A percentile compares a stretch with the other conserved stretches of the same genome.
Conservation (phyloP, 2,329 filamentous ascomycete species). For the Coniella lustricola region DNA sequence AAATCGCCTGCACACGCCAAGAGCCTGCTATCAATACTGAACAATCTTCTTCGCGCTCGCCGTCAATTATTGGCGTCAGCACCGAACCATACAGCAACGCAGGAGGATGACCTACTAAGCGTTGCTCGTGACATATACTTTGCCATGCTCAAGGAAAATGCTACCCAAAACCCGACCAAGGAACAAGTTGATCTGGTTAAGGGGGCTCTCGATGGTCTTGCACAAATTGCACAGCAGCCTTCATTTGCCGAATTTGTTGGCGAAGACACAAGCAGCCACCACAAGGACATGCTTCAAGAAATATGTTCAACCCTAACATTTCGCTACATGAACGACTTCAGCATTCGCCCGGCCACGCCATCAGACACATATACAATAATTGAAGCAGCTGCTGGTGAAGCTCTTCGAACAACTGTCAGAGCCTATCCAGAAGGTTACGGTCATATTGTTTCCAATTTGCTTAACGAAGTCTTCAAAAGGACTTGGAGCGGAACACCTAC, state of each 20-base stretch:
- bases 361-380: conserved; percentile 3
- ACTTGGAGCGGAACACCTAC: conserved; percentile 5
- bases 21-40: conserved; percentile 45
- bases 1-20: conserved; percentile 43
- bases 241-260: conserved; percentile 20
- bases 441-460: conserved; percentile 19
- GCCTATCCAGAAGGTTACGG: conserved; percentile 11
- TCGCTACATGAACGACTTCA: conserved; percentile 17
- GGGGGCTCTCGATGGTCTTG: conserved; percentile 39
- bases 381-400: conserved; percentile 20
- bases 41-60: conserved; percentile 34
- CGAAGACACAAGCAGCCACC: background rate
- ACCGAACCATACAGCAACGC: background rate
- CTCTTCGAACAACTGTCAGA: conserved; percentile 22
- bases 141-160: conserved; percentile 28
- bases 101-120: conserved; percentile 14
- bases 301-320: conserved; percentile 22
- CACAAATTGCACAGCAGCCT: conserved; percentile 37
- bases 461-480: conserved; percentile 19
- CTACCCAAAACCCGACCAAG: conserved; percentile 22
- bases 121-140: conserved; percentile 39
- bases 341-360: background rate
- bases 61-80: conserved; percentile 8
- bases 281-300: conserved; percentile 12
- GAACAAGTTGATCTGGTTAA: conserved; percentile 36